A percentile compares a stretch with the other conserved stretches of the same genome.
Conservation (phyloP, 345 rosid genomes). For the Citrus inodora region DNA sequence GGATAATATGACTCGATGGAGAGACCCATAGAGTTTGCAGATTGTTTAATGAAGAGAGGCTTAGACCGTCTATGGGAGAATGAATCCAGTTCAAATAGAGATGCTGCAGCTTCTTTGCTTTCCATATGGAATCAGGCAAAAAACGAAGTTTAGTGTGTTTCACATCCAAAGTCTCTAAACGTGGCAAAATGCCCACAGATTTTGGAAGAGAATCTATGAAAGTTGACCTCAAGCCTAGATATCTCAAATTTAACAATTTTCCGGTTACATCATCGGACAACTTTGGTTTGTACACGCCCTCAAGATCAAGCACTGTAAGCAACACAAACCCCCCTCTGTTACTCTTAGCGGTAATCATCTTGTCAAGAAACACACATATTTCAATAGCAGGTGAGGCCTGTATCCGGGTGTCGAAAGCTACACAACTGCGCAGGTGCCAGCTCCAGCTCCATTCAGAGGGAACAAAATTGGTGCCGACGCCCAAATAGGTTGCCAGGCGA, state of each 20-base stretch:
- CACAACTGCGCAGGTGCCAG: constrained; percentile 20
- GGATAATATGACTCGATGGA: too few relatives aligned
- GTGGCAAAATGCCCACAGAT: neutral
- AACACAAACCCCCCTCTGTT: neutral
- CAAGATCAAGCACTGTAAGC: neutral
- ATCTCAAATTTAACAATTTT: neutral
- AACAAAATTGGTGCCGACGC: neutral
- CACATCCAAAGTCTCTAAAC: neutral
- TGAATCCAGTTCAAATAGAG: constrained; percentile 24
- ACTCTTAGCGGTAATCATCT: neutral
- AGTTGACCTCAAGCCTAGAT: neutral
- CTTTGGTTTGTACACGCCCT: neutral
- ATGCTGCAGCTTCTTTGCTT: constrained; percentile 21
- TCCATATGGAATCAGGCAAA: constrained; percentile 25
- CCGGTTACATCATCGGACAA: neutral
- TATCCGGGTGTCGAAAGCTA: constrained; percentile 6
- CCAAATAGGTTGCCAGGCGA: constrained; percentile 15
- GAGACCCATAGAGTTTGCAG: constrained; percentile 1
- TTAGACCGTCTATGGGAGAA: neutral
- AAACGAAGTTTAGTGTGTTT: constrained; percentile 29
- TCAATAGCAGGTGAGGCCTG: neutral
- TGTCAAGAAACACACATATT: neutral
- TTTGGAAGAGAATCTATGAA: neutral
- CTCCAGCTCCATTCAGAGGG: neutral
- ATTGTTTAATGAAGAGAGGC: neutral